Conservation (phyloP, 768 basidiomycete species). For the Rhodotorula graminis region DNA sequence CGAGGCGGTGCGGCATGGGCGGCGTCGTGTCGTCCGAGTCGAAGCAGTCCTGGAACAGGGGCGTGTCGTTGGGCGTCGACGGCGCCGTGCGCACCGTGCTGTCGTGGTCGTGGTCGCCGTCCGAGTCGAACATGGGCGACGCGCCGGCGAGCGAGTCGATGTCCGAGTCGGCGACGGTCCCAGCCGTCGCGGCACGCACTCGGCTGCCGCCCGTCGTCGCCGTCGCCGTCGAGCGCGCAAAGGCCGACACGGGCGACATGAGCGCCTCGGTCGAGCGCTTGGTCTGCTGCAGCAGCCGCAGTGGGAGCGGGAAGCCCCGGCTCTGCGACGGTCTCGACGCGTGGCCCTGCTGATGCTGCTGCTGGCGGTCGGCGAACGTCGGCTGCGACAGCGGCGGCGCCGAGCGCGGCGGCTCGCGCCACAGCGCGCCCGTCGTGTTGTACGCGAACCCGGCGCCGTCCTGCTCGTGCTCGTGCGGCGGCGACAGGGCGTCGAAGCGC, state of each 20-base stretch:
- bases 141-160: conserved; percentile 11
- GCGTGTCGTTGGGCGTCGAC: conserved; percentile 35
- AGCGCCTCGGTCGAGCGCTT: neutral
- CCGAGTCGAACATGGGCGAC: conserved; percentile 31
- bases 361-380: conserved; percentile 11
- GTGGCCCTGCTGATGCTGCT: neutral
- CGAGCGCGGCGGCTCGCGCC: conserved; percentile 10
- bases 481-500: neutral
- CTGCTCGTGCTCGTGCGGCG: neutral
- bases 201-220: neutral
- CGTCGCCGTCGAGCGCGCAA: neutral
- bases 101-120: neutral
- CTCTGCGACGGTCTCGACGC: conserved; percentile 3
- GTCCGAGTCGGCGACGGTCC: conserved; percentile 20
- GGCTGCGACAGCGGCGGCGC: conserved; percentile 9
- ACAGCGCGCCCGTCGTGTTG: conserved; percentile 16
- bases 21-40: conserved; percentile 21
- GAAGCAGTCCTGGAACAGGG: conserved; percentile 18
- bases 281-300: conserved; percentile 21
- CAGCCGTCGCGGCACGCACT: neutral
- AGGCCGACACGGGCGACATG: conserved; percentile 10
- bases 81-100: conserved; percentile 23
- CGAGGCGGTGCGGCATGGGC: conserved; percentile 6
- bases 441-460: conserved; percentile 11
- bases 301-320: conserved; percentile 23